These are phyloP conservation scores for Ophiostoma ulmi DNA, from an alignment of 2,329 filamentous ascomycete genomes.

Conservation along the genomic window DNA sequence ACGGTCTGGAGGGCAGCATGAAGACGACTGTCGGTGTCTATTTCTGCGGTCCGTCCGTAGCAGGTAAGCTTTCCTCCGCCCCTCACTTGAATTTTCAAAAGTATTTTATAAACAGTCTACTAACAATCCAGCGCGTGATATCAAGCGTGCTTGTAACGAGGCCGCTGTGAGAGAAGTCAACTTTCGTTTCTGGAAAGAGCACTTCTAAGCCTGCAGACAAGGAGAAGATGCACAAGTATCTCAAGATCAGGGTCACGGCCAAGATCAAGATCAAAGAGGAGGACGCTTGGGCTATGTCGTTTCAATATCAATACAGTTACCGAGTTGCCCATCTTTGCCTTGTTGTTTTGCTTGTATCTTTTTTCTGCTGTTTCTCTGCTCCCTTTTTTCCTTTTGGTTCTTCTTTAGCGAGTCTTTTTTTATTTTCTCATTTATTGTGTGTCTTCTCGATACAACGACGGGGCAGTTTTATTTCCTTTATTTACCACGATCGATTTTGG, in stretches of 20 bases:
- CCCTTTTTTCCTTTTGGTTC: not conserved
- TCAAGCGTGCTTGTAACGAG: slow-evolving; percentile 71
- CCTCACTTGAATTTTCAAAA: too few relatives aligned
- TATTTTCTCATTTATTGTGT: not conserved
- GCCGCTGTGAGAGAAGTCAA: slow-evolving; percentile 72
- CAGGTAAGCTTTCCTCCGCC: slow-evolving; percentile 42
- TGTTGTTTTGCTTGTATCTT: not conserved
- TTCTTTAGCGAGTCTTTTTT: not conserved
- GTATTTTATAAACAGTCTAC: slow-evolving; percentile 22
- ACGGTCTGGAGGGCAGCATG: slow-evolving; percentile 69
- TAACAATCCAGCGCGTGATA: slow-evolving; percentile 67
- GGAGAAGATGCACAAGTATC: not conserved
- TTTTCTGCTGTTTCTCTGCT: not conserved
- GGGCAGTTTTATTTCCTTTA: slow-evolving; percentile 1
- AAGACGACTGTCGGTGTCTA: slow-evolving; percentile 91
- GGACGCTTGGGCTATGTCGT: not conserved
- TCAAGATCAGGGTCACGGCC: not conserved
- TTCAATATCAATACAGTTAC: not conserved
- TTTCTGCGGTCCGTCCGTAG: slow-evolving; percentile 84
- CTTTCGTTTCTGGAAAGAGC: slow-evolving; percentile 99
- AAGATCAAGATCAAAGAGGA: not conserved
- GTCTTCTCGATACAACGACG: not conserved
- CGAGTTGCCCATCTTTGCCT: not conserved
- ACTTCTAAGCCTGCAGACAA: slow-evolving; percentile 49
- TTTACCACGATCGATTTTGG: not conserved